phyloP scores from a whole-genome alignment of 768 basidiomycete genomes.

The Xerocomus brunneocitrinus region DNA sequence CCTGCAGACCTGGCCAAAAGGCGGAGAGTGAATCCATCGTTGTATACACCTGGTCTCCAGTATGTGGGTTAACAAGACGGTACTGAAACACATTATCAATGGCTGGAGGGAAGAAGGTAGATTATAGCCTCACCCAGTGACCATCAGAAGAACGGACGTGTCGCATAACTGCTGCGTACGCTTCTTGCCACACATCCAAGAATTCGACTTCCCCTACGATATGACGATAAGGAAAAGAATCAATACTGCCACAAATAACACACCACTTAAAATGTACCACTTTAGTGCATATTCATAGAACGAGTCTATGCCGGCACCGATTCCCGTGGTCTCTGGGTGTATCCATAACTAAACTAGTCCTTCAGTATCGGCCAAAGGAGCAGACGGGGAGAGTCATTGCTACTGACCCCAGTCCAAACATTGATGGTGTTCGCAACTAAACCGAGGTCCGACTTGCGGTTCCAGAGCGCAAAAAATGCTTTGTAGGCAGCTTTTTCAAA shows the following conservation, averaged over 20 bases:
- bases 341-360: constrained; percentile 53
- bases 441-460: constrained; percentile 77
- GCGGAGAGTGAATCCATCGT: constrained; percentile 95
- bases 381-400: neutral
- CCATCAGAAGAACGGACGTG: constrained; percentile 80
- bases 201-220: constrained; percentile 68
- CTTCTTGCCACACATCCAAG: constrained; percentile 79
- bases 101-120: neutral
- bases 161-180: constrained; percentile 81
- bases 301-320: constrained; percentile 94
- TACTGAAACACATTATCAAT: constrained; percentile 47
- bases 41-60: constrained; percentile 66
- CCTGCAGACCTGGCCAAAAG: constrained; percentile 96
- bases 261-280: constrained; percentile 85
- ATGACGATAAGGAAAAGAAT: neutral
- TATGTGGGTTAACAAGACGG: constrained; percentile 76
- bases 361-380: constrained; percentile 4
- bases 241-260: constrained; percentile 8
- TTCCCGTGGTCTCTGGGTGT: constrained; percentile 68
- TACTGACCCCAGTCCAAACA: constrained; percentile 70
- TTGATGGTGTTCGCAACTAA: constrained; percentile 90
- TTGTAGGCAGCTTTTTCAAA: constrained; percentile 88
- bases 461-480: constrained; percentile 94
- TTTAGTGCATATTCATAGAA: constrained; percentile 95
- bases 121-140: constrained; percentile 59